A percentile compares a stretch with the other conserved stretches of the same genome.
These are phyloP conservation scores for Passalora sequoiae DNA, from an alignment of 2,329 filamentous ascomycete genomes.

Conservation along the genomic window DNA sequence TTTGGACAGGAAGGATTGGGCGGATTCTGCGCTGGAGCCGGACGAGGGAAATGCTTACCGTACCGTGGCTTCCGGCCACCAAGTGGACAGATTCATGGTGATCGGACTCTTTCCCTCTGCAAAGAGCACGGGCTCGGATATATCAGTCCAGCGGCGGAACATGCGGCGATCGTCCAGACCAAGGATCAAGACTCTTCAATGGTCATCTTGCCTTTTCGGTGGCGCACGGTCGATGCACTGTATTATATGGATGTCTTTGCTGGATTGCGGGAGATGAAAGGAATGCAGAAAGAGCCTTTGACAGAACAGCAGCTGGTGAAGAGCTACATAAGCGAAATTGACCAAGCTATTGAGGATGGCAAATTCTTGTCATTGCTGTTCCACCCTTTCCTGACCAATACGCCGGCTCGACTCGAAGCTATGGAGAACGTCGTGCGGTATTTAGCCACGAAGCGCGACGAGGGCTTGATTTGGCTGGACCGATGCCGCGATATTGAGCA, in stretches of 20 bases:
- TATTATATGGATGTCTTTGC: constrained; percentile 33
- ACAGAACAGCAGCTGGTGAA: constrained; percentile 20
- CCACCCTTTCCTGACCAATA: constrained; percentile 31
- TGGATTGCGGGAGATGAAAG: constrained; percentile 28
- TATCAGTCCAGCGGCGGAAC: constrained; percentile 31
- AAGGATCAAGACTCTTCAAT: constrained; percentile 17
- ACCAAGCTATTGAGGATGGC: constrained; percentile 26
- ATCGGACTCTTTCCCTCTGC: constrained; percentile 30
- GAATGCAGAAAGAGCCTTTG: constrained; percentile 18
- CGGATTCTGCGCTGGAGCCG: constrained; percentile 15
- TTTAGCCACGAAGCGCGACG: constrained; percentile 24
- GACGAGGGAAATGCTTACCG: constrained; percentile 11
- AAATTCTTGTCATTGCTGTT: constrained; percentile 31
- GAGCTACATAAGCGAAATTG: constrained; percentile 26
- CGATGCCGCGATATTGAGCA: constrained; percentile 29
- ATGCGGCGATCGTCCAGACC: constrained; percentile 21
- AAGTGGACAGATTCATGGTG: constrained; percentile 29
- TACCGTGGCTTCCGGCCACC: constrained; percentile 33
- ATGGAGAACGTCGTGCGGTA: constrained; percentile 28
- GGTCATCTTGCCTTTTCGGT: constrained; percentile 27
- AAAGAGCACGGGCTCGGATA: constrained; percentile 29
- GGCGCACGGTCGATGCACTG: constrained; percentile 32
- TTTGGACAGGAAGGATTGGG: constrained; percentile 24
- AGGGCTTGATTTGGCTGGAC: constrained; percentile 29
- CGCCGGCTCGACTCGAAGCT: constrained; percentile 23